Conservation (phyloP, 768 basidiomycete species). For the Lactarius evosmus region DNA sequence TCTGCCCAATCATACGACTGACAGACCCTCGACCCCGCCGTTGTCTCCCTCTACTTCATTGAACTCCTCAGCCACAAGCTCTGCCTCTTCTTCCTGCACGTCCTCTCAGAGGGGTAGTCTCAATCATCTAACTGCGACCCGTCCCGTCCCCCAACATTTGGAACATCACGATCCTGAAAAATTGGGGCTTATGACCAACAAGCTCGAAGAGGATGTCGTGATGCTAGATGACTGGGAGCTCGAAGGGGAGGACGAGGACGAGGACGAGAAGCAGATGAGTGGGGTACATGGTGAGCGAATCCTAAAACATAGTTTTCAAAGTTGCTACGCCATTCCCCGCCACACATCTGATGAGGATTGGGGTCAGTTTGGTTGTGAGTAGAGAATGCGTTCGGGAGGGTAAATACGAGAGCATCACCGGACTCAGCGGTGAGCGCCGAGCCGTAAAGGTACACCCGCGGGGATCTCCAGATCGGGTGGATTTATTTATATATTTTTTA, state of each 20-base stretch:
- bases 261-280: not conserved
- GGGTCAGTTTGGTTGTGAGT: not conserved
- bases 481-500: not conserved
- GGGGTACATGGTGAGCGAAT: conserved; percentile 16
- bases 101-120: conserved; percentile 3
- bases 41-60: conserved; percentile 24
- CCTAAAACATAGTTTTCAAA: not conserved
- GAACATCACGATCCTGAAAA: not conserved
- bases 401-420: not conserved
- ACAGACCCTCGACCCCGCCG: conserved; percentile 21
- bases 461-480: conserved; percentile 19
- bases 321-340: conserved; percentile 1
- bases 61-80: conserved; percentile 17
- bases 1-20: not conserved
- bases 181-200: conserved; percentile 7
- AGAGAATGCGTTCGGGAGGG: not conserved
- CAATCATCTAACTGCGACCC: not conserved
- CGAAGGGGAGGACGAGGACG: conserved; percentile 7
- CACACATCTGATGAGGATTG: not conserved
- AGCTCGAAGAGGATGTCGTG: conserved; percentile 19
- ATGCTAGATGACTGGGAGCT: conserved; percentile 24
- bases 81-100: conserved; percentile 13
- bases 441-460: conserved; percentile 13
- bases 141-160: not conserved
- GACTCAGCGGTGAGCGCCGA: not conserved